Conservation (phyloP, 345 rosid genomes). For the Pistacia vera region DNA sequence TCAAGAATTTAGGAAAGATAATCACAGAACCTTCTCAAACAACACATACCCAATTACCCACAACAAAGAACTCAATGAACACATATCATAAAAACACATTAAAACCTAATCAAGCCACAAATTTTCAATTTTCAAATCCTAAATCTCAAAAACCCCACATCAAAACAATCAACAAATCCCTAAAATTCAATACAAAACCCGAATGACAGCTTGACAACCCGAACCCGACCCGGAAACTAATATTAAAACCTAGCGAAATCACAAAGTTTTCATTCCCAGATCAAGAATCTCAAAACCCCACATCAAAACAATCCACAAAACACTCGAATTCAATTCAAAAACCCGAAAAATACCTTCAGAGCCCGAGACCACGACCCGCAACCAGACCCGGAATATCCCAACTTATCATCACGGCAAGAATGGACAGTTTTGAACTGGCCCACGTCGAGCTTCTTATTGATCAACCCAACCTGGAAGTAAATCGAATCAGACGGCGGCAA, state of each 20-base stretch:
- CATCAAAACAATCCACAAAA: background rate
- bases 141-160: background rate
- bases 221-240: no score
- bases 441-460: conserved; percentile 83
- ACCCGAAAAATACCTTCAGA: background rate
- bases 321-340: no score
- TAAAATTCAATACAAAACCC: background rate
- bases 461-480: conserved; percentile 85
- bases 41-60: background rate
- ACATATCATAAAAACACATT: background rate
- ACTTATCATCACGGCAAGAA: conserved; percentile 56
- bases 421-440: conserved; percentile 83
- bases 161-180: background rate
- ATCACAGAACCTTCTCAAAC: no score
- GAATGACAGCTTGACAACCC: no score
- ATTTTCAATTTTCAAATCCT: background rate
- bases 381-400: conserved; percentile 27
- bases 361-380: conserved; percentile 33
- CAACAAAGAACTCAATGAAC: background rate
- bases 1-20: no score
- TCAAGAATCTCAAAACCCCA: background rate
- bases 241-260: no score
- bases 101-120: background rate
- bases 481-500: conserved; percentile 83
- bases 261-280: background rate